Conservation (phyloP, 1,284 basidiomycete genomes). For the Dichomitus squalens region DNA sequence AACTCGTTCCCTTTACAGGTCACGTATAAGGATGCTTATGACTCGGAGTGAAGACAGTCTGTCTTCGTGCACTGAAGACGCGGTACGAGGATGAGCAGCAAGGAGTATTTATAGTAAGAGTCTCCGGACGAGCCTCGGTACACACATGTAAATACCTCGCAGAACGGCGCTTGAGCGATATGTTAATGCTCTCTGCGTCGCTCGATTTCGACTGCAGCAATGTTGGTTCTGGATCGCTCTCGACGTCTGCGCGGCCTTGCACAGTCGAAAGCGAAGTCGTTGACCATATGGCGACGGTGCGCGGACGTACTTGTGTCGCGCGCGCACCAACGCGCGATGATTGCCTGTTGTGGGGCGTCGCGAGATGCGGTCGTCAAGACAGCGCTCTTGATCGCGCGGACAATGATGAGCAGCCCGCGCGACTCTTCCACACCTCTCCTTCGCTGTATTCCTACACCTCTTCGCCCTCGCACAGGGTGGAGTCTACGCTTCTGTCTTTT, state of each 20-base stretch:
- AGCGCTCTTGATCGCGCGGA: not conserved
- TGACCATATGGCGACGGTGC: not conserved
- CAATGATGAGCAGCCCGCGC: constrained; percentile 2
- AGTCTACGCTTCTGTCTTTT: constrained; percentile 5
- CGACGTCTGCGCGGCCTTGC: not conserved
- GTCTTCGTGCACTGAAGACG: too few species aligned
- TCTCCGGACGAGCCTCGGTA: too few species aligned
- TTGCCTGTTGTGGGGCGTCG: not conserved
- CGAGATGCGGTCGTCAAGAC: constrained; percentile 22
- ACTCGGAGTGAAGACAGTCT: too few species aligned
- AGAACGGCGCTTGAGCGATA: not conserved
- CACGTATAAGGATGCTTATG: too few species aligned
- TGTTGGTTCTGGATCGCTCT: not conserved
- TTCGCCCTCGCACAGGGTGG: constrained; percentile 7
- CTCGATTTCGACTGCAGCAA: not conserved
- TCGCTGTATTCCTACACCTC: constrained; percentile 7
- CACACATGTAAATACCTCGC: not conserved
- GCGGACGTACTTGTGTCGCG: too few species aligned
- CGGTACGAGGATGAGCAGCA: not conserved
- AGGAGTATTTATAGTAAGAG: too few species aligned
- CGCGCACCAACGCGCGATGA: not conserved
- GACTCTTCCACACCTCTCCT: constrained; percentile 1
- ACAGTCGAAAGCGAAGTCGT: not conserved
- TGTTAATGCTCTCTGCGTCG: too few species aligned
- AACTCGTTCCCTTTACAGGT: too few species aligned